phyloP scores from a whole-genome alignment of 345 rosid genomes.

The Ceriops tagal region DNA sequence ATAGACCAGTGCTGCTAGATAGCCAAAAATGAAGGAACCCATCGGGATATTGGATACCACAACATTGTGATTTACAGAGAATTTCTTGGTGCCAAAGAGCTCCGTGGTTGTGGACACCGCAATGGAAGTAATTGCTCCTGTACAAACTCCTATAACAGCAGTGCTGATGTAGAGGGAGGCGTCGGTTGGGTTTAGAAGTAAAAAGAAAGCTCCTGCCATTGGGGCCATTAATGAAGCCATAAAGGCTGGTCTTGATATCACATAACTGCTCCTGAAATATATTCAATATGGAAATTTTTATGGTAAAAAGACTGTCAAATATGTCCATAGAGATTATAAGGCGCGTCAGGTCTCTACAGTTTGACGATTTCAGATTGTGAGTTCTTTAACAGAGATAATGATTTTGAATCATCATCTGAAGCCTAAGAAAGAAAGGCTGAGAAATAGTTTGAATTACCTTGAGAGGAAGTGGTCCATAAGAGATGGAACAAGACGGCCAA shows the following conservation, averaged over 20 bases:
- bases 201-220: conserved; percentile 56
- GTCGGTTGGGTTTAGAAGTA: conserved; percentile 43
- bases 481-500: conserved; percentile 90
- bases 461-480: conserved; percentile 56
- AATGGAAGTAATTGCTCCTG: conserved; percentile 77
- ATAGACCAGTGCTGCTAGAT: conserved; percentile 62
- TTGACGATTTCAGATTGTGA: too few relatives aligned
- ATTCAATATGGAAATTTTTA: not conserved
- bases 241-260: conserved; percentile 50
- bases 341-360: too few relatives aligned
- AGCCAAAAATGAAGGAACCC: conserved; percentile 74
- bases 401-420: not conserved
- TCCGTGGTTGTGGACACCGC: conserved; percentile 66
- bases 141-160: conserved; percentile 55
- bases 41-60: conserved; percentile 75
- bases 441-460: conserved; percentile 38
- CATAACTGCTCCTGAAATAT: conserved; percentile 40
- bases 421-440: not conserved
- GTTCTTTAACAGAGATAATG: not conserved
- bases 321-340: too few relatives aligned
- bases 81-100: conserved; percentile 67
- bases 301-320: not conserved
- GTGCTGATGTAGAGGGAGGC: conserved; percentile 58
- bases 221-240: conserved; percentile 55
- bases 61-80: conserved; percentile 81